Base-by-base conservation (phyloP, 2,329 filamentous ascomycete species). In the Didymella exigua region DNA sequence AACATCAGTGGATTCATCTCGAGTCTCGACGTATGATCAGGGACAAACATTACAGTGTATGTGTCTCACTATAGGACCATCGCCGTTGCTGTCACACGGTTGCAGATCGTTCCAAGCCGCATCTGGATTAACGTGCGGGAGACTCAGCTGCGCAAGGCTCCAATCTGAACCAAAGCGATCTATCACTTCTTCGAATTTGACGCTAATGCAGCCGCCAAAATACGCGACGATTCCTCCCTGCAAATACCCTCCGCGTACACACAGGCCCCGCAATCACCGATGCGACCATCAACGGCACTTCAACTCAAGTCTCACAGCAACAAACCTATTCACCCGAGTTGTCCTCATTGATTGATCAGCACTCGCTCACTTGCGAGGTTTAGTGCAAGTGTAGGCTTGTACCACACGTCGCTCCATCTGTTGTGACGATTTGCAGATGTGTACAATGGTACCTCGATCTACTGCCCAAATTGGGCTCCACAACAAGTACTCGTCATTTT, bases 171-270 rank as follows among this genome's bases (percentile, higher is more conserved):
- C n/a, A 34, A 55, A 26, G 27, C 29, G 41, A 55, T 50, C 36
- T 42, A 45, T 55, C 52, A 49, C 29, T 38, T 55, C 24, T 19
- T 47, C 34, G 33, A 26, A 10, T 7, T 26, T 26, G 24, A 38
- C 52, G 46, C 52, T 55, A 55, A 50, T 47, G 52, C 52, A 50
- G 52, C 52, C 41, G 47, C 52, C 23, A 44, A 40, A 26, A 34
- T 55, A 50, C 41, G 41, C 46, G 46, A 55, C 41, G 14, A 27
- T 16, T 34, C n/a, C 23, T 49, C 52, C 52, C 52, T 50, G 52
- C 45, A 45, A 36, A 23, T 27, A 30, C 31, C 40, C 21, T 40
- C 34, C 49, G 27, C 13, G 49, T 33, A 47, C 46, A 55, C 41
- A 54, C n/a, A 29, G 33, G 47, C 52, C 52, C 52, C 52, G 27